These are phyloP conservation scores for Phytophthora rubi DNA, from an alignment of 352 stramenopile genomes.

Conservation along the genomic window DNA sequence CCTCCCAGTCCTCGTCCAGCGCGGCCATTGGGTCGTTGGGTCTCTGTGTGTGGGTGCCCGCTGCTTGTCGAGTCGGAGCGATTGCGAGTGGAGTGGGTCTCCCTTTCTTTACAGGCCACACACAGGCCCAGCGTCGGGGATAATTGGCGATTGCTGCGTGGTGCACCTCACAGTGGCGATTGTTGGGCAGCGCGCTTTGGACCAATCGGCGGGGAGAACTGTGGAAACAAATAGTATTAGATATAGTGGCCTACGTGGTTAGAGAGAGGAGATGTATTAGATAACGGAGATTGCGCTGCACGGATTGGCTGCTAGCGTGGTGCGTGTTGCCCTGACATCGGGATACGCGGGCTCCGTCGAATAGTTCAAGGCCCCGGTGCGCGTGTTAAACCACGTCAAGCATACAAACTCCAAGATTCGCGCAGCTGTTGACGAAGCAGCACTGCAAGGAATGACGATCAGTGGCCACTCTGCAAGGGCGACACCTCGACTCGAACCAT, in stretches of 20 bases:
- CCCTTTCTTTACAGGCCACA: conserved; percentile 40
- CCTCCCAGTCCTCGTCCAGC: conserved; percentile 92
- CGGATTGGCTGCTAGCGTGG: background rate
- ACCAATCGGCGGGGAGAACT: conserved; percentile 11
- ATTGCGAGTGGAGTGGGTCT: conserved; percentile 17
- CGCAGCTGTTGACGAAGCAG: background rate
- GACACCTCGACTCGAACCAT: too few species aligned
- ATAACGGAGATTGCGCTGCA: background rate
- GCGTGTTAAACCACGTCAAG: conserved; percentile 29
- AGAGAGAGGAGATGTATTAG: background rate
- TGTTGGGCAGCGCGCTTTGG: conserved; percentile 26
- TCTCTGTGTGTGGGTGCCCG: background rate
- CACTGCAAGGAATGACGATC: conserved; percentile 17
- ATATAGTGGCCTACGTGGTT: too few species aligned
- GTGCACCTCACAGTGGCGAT: conserved; percentile 18
- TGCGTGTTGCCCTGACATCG: conserved; percentile 13
- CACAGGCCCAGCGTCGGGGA: conserved; percentile 3
- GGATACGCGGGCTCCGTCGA: background rate
- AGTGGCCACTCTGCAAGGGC: background rate
- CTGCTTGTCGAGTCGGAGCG: conserved; percentile 32
- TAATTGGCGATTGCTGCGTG: conserved; percentile 22
- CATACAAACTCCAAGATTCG: conserved; percentile 32
- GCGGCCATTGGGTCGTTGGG: conserved; percentile 19
- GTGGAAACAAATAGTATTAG: conserved; percentile 1
- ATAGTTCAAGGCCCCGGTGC: conserved; percentile 9